Percentiles rank a stretch among this genome's conserved stretches.
phyloP scores from a whole-genome alignment of 2,329 filamentous ascomycete genomes.

The Epichloe elymi region DNA sequence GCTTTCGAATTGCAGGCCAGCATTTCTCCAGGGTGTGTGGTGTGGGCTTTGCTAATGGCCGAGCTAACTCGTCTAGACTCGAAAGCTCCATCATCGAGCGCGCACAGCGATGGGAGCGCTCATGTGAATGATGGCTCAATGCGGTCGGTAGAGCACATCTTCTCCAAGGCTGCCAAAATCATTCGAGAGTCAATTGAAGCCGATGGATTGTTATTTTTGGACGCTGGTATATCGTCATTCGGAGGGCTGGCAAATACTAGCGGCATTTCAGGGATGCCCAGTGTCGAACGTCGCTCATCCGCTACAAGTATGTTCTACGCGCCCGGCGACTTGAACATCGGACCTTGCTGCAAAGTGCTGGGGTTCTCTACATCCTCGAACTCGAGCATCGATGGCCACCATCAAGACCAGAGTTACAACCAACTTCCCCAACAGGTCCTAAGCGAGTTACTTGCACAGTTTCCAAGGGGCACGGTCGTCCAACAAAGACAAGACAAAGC shows the following conservation, averaged over 20 bases:
- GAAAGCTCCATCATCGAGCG: not conserved
- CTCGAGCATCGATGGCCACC: conserved; percentile 21
- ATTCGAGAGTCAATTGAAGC: conserved; percentile 28
- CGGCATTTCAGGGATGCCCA: not conserved
- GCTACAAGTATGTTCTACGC: conserved; percentile 2
- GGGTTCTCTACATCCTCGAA: conserved; percentile 24
- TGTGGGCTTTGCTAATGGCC: not conserved
- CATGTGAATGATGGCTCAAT: conserved; percentile 1
- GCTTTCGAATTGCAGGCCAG: not conserved
- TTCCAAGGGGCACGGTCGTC: conserved; percentile 3
- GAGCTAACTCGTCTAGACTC: not conserved
- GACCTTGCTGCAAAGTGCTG: conserved; percentile 18
- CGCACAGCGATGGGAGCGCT: not conserved
- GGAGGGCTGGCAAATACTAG: conserved; percentile 2
- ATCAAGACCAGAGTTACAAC: conserved; percentile 2
- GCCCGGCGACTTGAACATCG: not conserved
- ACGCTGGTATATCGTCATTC: conserved; percentile 19
- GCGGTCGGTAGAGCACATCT: conserved; percentile 13
- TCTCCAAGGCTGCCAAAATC: conserved; percentile 31
- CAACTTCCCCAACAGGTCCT: conserved; percentile 1
- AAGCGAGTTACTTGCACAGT: conserved; percentile 1
- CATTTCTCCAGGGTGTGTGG: not conserved
- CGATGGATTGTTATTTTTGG: conserved; percentile 22
- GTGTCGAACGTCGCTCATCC: not conserved
- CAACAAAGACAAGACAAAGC: not conserved